Evolutionary conservation across 805 yeast species (phyloP).

Genomic region (Ascoidea asiatica): DNA sequence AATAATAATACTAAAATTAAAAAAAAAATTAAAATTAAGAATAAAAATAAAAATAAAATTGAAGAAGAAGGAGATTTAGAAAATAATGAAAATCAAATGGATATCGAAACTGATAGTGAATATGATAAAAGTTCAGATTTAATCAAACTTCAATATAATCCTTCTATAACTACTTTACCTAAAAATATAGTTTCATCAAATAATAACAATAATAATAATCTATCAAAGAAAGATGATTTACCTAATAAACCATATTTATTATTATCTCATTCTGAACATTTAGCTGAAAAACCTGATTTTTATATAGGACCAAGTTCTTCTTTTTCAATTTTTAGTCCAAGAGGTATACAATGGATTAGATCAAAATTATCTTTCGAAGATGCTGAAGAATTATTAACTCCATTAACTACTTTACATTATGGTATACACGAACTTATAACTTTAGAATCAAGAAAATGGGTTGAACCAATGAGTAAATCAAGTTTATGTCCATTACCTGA

Average conservation of each 20-base stretch:
- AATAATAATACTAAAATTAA: too few relatives aligned
- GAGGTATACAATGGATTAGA: conserved; percentile 28
- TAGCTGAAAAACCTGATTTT: not conserved
- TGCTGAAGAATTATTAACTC: not conserved
- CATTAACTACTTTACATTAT: not conserved
- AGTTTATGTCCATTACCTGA: conserved; percentile 20
- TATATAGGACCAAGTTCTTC: conserved; percentile 16
- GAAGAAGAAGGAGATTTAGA: too few relatives aligned
- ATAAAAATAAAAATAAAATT: too few relatives aligned
- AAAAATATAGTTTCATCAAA: too few relatives aligned
- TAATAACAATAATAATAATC: too few relatives aligned
- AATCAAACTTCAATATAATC: too few relatives aligned
- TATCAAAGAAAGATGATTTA: not conserved
- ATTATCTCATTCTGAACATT: not conserved
- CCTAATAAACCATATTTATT: not conserved
- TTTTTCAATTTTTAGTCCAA: conserved; percentile 25
- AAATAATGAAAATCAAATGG: too few relatives aligned
- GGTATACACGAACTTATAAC: not conserved
- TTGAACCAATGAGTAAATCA: conserved; percentile 18
- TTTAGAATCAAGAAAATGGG: conserved; percentile 15
- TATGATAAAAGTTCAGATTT: too few relatives aligned
- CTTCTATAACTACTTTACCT: too few relatives aligned
- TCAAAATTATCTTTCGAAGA: not conserved
- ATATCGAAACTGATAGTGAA: too few relatives aligned
- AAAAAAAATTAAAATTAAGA: too few relatives aligned